A percentile compares a stretch with the other conserved stretches of the same genome.
These are phyloP conservation scores for Oropetium thomaeum DNA, from an alignment of 176 grass and related monocot species.

Conservation along the genomic window DNA sequence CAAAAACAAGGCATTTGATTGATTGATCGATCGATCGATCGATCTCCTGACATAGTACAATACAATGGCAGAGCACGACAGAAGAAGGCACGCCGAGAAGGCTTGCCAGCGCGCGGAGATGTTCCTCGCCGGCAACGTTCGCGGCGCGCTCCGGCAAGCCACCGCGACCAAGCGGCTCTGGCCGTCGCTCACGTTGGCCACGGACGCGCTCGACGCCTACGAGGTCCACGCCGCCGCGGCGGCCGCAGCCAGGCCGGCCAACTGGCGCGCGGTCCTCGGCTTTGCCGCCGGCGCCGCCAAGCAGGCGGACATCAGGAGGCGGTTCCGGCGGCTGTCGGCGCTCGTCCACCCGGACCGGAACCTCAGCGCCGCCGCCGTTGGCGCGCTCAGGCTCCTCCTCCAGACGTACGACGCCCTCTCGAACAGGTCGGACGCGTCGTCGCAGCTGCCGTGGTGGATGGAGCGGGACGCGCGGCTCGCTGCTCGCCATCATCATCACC, in stretches of 20 bases:
- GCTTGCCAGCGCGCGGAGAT: neutral
- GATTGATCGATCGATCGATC: no score
- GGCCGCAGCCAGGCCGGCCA: no score
- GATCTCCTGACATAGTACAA: no score
- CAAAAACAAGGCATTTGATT: no score
- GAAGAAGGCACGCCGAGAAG: neutral
- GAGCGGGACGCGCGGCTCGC: neutral
- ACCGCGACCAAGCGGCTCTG: neutral
- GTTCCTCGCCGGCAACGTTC: neutral
- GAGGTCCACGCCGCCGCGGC: conserved; percentile 27
- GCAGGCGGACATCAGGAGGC: neutral
- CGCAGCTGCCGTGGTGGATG: neutral
- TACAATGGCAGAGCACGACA: neutral
- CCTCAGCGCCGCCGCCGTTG: neutral
- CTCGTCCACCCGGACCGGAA: neutral
- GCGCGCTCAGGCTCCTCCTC: neutral
- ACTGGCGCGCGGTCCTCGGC: neutral
- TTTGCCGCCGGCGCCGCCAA: neutral
- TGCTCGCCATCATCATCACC: no score
- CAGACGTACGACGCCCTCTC: neutral
- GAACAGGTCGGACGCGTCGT: neutral
- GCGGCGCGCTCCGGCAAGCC: neutral
- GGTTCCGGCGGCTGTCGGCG: neutral
- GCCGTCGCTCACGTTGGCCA: neutral
- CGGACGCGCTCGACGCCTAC: conserved; percentile 8